Conservation (phyloP, 441 rosid genomes). For the Viola pubescens region DNA sequence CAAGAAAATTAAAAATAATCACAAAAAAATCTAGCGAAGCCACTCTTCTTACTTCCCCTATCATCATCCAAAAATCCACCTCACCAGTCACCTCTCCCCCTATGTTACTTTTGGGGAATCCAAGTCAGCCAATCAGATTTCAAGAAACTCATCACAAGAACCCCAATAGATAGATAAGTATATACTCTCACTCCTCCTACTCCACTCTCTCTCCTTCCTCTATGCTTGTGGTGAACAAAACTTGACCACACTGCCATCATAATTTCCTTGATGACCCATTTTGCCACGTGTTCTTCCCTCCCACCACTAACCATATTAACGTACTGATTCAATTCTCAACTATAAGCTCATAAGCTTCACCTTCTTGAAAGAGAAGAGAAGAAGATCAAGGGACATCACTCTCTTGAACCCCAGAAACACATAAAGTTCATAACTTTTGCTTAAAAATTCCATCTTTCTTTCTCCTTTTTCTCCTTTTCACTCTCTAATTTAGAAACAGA, state of each 20-base stretch:
- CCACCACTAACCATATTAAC: conserved; percentile 48
- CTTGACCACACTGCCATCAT: conserved; percentile 29
- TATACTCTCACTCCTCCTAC: background rate
- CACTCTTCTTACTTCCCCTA: background rate
- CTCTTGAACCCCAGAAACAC: background rate
- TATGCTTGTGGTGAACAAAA: conserved; percentile 24
- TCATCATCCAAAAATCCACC: conserved; percentile 16
- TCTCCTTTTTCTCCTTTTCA: conserved; percentile 4
- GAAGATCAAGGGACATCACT: conserved; percentile 7
- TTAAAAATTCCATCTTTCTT: conserved; percentile 4
- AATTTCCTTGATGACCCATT: conserved; percentile 23
- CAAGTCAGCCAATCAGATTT: conserved; percentile 51
- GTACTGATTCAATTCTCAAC: conserved; percentile 16
- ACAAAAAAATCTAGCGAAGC: conserved; percentile 12
- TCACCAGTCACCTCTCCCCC: background rate
- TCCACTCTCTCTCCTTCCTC: conserved; percentile 14
- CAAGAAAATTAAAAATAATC: too few species aligned
- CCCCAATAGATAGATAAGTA: conserved; percentile 27
- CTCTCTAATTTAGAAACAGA: conserved; percentile 18
- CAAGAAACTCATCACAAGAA: conserved; percentile 33
- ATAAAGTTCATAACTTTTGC: conserved; percentile 1
- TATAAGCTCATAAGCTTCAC: conserved; percentile 17
- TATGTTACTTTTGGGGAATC: conserved; percentile 32
- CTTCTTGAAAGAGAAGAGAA: conserved; percentile 1
- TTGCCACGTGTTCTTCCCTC: conserved; percentile 62